Evolutionary conservation across 2,329 filamentous ascomycete species (phyloP).

Genomic region (Botrytis sinoallii): DNA sequence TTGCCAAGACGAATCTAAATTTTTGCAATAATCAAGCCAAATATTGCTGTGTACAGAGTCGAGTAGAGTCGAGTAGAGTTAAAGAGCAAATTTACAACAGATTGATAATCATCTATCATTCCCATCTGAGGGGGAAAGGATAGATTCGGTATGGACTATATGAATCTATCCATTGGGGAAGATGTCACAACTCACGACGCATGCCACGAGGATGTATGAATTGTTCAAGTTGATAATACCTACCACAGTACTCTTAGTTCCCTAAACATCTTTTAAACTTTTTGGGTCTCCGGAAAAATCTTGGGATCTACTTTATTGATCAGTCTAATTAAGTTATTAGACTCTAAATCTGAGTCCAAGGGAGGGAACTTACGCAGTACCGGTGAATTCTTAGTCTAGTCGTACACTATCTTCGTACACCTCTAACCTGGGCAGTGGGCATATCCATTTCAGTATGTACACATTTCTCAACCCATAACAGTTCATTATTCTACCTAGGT

Average conservation of each 20-base stretch:
- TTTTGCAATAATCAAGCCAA: not conserved
- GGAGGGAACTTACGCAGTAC: not conserved
- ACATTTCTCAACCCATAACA: not conserved
- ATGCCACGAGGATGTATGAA: conserved; percentile 7
- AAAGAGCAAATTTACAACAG: not conserved
- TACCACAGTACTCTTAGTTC: not conserved
- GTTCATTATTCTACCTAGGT: not conserved
- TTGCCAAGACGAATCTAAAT: not conserved
- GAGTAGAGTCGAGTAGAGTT: not conserved
- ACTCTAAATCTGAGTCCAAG: not conserved
- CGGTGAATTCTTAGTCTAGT: not conserved
- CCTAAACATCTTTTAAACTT: not conserved
- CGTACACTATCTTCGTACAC: not conserved
- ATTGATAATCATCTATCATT: not conserved
- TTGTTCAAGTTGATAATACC: not conserved
- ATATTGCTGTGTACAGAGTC: not conserved
- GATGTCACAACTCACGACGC: conserved; percentile 2
- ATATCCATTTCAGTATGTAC: not conserved
- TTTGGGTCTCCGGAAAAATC: not conserved
- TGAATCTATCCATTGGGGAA: not conserved
- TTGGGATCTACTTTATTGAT: not conserved
- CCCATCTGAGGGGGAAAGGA: not conserved
- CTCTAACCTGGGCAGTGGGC: not conserved
- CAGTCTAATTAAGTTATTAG: not conserved
- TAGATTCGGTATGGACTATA: not conserved